These are phyloP conservation scores for Microthlaspi erraticum DNA, from an alignment of 345 rosid species.

Conservation along the genomic window DNA sequence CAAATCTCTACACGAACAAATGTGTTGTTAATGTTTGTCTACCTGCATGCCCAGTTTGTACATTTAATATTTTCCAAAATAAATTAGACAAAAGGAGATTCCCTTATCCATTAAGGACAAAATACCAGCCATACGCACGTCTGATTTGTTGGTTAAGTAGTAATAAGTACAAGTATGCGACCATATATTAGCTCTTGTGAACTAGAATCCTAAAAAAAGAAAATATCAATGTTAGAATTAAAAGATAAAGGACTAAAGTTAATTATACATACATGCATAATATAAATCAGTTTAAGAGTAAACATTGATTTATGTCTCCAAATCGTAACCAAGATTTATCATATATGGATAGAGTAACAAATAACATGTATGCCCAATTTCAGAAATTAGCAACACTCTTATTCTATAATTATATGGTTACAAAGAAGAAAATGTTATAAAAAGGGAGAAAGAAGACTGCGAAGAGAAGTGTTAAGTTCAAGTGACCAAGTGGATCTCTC, in stretches of 20 bases:
- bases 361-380: not conserved
- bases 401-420: not conserved
- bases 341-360: slow-evolving; percentile 8
- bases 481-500: too few relatives aligned
- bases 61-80: slow-evolving; percentile 15
- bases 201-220: not conserved
- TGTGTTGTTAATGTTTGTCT: slow-evolving; percentile 28
- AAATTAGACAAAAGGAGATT: slow-evolving; percentile 33
- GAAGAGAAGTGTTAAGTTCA: slow-evolving; percentile 19
- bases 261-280: not conserved
- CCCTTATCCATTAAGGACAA: slow-evolving; percentile 28
- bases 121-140: slow-evolving; percentile 26
- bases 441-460: slow-evolving; percentile 16
- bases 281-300: not conserved
- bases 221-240: not conserved
- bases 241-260: not conserved
- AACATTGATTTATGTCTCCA: not conserved
- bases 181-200: not conserved
- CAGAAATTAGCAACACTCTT: not conserved
- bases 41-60: slow-evolving; percentile 33
- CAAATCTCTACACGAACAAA: slow-evolving; percentile 20
- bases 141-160: slow-evolving; percentile 19
- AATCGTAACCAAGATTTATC: not conserved
- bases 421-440: not conserved
- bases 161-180: slow-evolving; percentile 20